Percentiles rank a stretch among this genome's conserved stretches.
These are phyloP conservation scores for Fusarium brachygibbosum DNA, from an alignment of 2,329 filamentous ascomycete species.

Conservation along the genomic window DNA sequence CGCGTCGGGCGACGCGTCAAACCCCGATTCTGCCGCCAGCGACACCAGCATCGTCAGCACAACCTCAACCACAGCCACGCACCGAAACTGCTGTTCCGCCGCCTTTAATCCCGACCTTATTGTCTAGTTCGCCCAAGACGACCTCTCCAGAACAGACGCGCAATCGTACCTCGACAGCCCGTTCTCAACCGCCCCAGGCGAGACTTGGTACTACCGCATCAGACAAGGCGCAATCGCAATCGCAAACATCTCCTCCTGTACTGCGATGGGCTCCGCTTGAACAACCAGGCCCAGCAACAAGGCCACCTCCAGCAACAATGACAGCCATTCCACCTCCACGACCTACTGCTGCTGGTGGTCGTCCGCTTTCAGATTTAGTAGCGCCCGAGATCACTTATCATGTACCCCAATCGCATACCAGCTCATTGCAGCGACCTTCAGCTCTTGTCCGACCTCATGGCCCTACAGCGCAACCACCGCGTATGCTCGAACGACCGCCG, in stretches of 20 bases:
- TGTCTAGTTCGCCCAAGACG: constrained; percentile 10
- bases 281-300: constrained; percentile 36
- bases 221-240: constrained; percentile 15
- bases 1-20: constrained; percentile 59
- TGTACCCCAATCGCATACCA: constrained; percentile 52
- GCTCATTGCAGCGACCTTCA: constrained; percentile 46
- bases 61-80: constrained; percentile 31
- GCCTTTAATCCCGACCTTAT: constrained; percentile 33
- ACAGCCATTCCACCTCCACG: constrained; percentile 39
- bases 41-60: constrained; percentile 37
- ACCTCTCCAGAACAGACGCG: constrained; percentile 42
- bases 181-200: constrained; percentile 18
- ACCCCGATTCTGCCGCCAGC: constrained; percentile 52
- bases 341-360: constrained; percentile 25
- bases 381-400: constrained; percentile 60
- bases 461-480: constrained; percentile 51
- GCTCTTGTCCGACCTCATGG: constrained; percentile 54
- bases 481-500: constrained; percentile 49
- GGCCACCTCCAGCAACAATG: constrained; percentile 39
- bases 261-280: constrained; percentile 48
- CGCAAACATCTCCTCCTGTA: constrained; percentile 34
- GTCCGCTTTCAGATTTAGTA: constrained; percentile 54
- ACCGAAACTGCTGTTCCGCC: constrained; percentile 39
- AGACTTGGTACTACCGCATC: constrained; percentile 12
- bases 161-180: constrained; percentile 31